Evolutionary conservation across 2,329 filamentous ascomycete species (phyloP), one percentile per base, ranked within the genome.

Genomic region (Pyricularia pennisetigena): DNA sequence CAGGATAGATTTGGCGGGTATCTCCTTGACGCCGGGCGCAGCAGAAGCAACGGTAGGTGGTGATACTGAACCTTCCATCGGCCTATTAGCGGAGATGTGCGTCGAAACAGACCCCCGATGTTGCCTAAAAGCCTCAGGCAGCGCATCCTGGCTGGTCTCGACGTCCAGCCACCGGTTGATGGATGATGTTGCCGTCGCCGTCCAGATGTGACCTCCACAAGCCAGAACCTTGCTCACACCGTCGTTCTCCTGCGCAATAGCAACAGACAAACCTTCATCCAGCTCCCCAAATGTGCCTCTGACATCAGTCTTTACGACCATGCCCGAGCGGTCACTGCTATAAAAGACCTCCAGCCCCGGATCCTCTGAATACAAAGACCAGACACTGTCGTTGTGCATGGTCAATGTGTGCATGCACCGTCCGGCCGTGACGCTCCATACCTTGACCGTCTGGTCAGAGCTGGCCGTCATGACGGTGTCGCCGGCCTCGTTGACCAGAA

Each of bases 301-400:
- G 29, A 94, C 90, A 76, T 99, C 95, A 0, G 94, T 98, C 82
- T 98, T 99, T 68, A 93, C 94, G n/a, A 99, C 90, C 70, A 97
- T 80, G 2, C 95, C 95, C 0, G 93, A 94, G 67, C 94, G 89
- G 78, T 99, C 95, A 73, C 90, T 92, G 68, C 94, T 98, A 80
- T 98, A 98, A 78, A 99, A 98, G 32, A 97, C 86, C 10, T 90
- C 90, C 4, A 99, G 85, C 69, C 90, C 86, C 0, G 94, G 93
- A 73, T 97, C 88, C 68, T 94, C 89, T 0, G 95, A 97, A 78
- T 91, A 97, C 26, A 99, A 83, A 1, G 93, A 96, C 95, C 95
- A 99, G 26, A 99, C 92, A 76, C 94, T 97, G 75, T 97, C 93
- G 75, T 97, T 97, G 80, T 99, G 95, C 95, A 99, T 99, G 68